These are phyloP conservation scores for Solanum pennellii DNA, from an alignment of 257 asterid genomes.

Conservation along the genomic window DNA sequence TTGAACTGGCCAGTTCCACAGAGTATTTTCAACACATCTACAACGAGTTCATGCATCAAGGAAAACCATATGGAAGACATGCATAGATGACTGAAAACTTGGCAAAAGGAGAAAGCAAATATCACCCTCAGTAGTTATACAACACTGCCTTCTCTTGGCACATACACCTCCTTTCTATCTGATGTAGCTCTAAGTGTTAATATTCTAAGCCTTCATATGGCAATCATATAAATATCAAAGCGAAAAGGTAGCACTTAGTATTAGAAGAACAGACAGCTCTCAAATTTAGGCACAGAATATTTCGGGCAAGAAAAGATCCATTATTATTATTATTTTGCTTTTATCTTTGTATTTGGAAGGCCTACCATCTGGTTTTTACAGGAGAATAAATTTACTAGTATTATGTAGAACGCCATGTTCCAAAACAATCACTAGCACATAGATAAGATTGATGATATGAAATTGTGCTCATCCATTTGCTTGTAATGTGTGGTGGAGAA, in stretches of 20 bases:
- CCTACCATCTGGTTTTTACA: background rate
- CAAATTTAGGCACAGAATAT: background rate
- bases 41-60: background rate
- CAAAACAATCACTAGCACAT: background rate
- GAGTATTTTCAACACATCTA: background rate
- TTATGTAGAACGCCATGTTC: background rate
- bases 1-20: background rate
- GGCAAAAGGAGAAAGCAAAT: background rate
- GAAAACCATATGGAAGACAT: background rate
- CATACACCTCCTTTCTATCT: background rate
- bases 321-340: background rate
- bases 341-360: background rate
- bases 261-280: background rate
- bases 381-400: background rate
- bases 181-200: background rate
- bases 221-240: background rate
- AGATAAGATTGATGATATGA: background rate
- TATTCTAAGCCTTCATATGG: background rate
- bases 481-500: background rate
- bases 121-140: background rate
- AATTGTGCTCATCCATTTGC: background rate
- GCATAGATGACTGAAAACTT: background rate
- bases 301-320: background rate
- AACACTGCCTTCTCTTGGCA: background rate
- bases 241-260: background rate